Percentiles rank a stretch among this genome's conserved stretches.
phyloP scores from a whole-genome alignment of 805 yeast species.

The Kluyveromyces starmeri region DNA sequence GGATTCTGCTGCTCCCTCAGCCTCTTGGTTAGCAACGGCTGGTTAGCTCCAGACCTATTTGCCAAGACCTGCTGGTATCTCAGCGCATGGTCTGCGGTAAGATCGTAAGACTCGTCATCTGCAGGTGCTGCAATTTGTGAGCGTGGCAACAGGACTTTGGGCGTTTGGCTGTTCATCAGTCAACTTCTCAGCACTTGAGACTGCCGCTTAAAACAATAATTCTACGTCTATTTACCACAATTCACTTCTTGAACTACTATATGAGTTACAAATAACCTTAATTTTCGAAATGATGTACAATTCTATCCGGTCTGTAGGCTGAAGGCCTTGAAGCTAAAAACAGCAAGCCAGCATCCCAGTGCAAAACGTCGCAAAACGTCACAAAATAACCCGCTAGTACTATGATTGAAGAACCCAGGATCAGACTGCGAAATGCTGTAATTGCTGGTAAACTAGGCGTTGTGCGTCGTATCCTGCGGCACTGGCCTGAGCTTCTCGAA shows the following conservation, averaged over 20 bases:
- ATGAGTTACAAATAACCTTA: too few species aligned
- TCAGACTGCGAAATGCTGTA: conserved; percentile 61
- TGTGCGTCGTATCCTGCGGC: conserved; percentile 53
- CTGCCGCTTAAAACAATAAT: too few species aligned
- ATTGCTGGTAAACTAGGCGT: conserved; percentile 52
- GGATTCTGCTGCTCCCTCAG: conserved; percentile 29
- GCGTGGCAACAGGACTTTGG: not conserved
- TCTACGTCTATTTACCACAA: too few species aligned
- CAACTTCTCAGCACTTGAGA: too few species aligned
- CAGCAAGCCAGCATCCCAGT: too few species aligned
- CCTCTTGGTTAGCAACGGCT: conserved; percentile 36
- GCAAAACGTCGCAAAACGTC: too few species aligned
- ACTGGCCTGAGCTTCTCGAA: conserved; percentile 61
- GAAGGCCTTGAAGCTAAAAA: too few species aligned
- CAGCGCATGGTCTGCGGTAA: conserved; percentile 45
- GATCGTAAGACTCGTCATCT: conserved; percentile 34
- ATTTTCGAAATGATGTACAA: too few species aligned
- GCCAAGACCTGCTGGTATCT: conserved; percentile 43
- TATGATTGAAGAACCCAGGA: conserved; percentile 43
- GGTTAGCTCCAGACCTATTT: conserved; percentile 30
- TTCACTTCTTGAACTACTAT: too few species aligned
- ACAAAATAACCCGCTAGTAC: too few species aligned
- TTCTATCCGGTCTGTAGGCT: too few species aligned
- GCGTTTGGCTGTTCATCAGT: too few species aligned
- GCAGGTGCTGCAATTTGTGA: not conserved